Base-by-base conservation (phyloP, 2,329 filamentous ascomycete species). In the Paracoccidioides lutzii region DNA sequence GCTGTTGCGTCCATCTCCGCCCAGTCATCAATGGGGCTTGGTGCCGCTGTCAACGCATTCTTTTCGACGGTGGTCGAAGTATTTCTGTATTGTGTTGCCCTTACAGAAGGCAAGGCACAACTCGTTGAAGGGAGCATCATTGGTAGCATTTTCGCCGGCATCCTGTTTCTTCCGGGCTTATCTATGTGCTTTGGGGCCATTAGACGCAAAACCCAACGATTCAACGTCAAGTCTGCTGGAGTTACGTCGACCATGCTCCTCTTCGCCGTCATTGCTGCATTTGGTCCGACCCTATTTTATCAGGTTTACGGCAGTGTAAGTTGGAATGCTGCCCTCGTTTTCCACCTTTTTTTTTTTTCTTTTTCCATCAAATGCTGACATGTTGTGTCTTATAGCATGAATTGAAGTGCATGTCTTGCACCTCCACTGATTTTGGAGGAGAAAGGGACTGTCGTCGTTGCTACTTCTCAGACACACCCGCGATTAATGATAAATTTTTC, bases 121-220 rank as follows among this genome's bases (percentile, higher is more conserved):
- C 81, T 98, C 37, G 93, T 98, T 1, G 93, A 98, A 71, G 93
- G 93, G 52, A 96, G 90, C 72, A 90, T 98, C 63, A 88, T 98
- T 58, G 93, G 93, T 59, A 98, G 93, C 70, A 96, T 98, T 59
- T 96, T 98, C 69, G 91, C 91, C 3, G 93, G 93, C 74, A 88
- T 98, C 46, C 78, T 98, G 12, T 95, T 98, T 68, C 78, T 98
- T 48, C 93, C 93, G 0, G 93, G 93, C 1, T 70, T 98, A 38
- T 97, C 91, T 57, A 98, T 98, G 93, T 98, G 93, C 71, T 98
- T 96, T 66, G 93, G 93, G 46, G 94, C 94, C 15, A 85, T 98
- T 67, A 95, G 95, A 75, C 84, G 94, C 64, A 98, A 98, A 75
- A 98, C 93, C 0, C 93, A 98, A 69, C 85, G 93, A 44, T 98